phyloP scores from a whole-genome alignment of 129 eudicot species.

The Scalesia atractyloides region DNA sequence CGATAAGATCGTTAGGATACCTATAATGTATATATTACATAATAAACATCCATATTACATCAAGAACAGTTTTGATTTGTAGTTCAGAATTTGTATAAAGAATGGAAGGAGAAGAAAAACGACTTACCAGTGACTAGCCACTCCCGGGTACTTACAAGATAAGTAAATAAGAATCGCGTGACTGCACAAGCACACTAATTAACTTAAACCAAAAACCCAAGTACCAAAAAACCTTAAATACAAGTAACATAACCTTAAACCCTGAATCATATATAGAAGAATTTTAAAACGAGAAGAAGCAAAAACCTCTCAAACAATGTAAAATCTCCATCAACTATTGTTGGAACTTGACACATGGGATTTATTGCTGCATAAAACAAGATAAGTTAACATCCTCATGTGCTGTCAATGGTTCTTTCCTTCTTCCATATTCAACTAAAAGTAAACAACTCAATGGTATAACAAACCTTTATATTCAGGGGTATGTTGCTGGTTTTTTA shows the following conservation, averaged over 20 bases:
- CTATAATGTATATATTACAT: constrained; percentile 28
- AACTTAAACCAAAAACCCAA: neutral
- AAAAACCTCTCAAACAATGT: constrained; percentile 83
- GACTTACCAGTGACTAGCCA: constrained; percentile 80
- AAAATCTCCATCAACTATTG: constrained; percentile 70
- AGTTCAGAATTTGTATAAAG: neutral
- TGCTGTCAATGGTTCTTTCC: neutral
- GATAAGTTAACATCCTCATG: neutral
- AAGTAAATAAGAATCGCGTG: constrained; percentile 79
- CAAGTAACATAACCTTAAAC: too few species aligned
- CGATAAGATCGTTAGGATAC: constrained; percentile 76
- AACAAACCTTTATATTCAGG: constrained; percentile 65
- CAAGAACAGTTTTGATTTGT: neutral
- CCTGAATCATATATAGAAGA: neutral
- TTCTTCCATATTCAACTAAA: neutral
- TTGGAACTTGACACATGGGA: constrained; percentile 77
- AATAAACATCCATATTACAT: neutral
- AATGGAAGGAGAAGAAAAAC: constrained; percentile 2
- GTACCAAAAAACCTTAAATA: too few species aligned
- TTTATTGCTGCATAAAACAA: constrained; percentile 59
- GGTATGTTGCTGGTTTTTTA: constrained; percentile 47
- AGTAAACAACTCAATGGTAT: neutral
- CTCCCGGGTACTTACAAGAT: constrained; percentile 63
- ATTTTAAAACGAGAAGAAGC: neutral
- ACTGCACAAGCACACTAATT: constrained; percentile 40